Base-by-base conservation (phyloP, 345 rosid species). In the Acer campestre region DNA sequence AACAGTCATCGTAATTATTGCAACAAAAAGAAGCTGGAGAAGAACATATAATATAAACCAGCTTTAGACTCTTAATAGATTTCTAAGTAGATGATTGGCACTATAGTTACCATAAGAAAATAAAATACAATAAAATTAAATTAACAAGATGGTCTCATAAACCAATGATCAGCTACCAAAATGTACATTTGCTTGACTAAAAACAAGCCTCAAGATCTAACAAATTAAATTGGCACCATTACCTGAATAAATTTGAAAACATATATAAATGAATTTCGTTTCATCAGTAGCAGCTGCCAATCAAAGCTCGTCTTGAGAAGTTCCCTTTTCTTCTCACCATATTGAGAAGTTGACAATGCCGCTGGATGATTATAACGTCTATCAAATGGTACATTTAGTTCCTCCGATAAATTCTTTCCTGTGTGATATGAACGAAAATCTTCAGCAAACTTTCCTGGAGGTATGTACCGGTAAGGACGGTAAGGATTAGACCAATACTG, bases 181-280 rank as follows among this genome's bases (percentile, higher is more conserved):
- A 66, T 0, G 10, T 14, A 31, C 8, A 18, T 27, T 31, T 62
- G 53, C 58, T 22, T 74, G 42, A 68, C 58, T 42, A 68, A 42
- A 73, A 48, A 20, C 13, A 7, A 61, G 42, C 42, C 66, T 53
- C 17, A 10, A n/a, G 55, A 16, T 70, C 27, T 56, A 66, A 56
- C 10, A 51, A 27, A 42, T 3, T n/a, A 51, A 72, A 58, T n/a
- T 35, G 25, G 51, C 67, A 78, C 61, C 12, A 77, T 27, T 84
- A 93, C 98, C 98, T 95, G 99, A 80, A 96, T 80, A 64, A 96
- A 96, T 89, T 92, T 96, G 88, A 96, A 96, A 61, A 94, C 90
- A 81, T 96, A 90, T 27, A 94, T 91, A 80, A 94, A 96, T 40
- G 98, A 90, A 83, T 96, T 96, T 61, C 97, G 89, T 74, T 96